Percentiles rank a stretch among this genome's conserved stretches.
Conservation (phyloP, 2,329 filamentous ascomycete genomes). For the Penicillium sp. region DNA sequence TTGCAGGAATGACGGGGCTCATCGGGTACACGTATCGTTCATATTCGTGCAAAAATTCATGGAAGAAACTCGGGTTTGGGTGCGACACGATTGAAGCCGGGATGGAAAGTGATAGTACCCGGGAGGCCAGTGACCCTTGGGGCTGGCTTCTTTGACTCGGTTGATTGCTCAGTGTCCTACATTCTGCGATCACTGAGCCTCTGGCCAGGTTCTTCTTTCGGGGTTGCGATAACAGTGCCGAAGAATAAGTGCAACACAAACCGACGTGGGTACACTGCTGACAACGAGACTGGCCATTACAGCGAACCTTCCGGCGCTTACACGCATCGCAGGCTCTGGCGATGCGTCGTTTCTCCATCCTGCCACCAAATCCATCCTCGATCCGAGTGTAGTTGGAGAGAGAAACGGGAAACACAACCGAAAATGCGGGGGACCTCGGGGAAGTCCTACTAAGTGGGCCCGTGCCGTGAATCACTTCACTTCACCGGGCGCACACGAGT, state of each 20-base stretch:
- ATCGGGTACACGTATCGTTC: slow-evolving; percentile 52
- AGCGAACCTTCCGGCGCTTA: slow-evolving; percentile 52
- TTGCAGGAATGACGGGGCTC: slow-evolving; percentile 50
- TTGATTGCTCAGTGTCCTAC: neutral
- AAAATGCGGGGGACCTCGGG: neutral
- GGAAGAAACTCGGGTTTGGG: slow-evolving; percentile 29
- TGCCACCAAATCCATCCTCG: neutral
- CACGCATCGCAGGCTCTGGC: slow-evolving; percentile 51
- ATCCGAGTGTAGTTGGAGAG: neutral
- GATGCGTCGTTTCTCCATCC: slow-evolving; percentile 2
- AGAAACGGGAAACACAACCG: neutral
- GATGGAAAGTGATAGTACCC: slow-evolving; percentile 34
- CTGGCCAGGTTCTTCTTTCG: slow-evolving; percentile 26
- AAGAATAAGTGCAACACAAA: slow-evolving; percentile 51
- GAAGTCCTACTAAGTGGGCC: neutral
- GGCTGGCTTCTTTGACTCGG: neutral
- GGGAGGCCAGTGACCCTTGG: slow-evolving; percentile 10
- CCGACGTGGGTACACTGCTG: slow-evolving; percentile 50
- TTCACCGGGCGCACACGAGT: neutral
- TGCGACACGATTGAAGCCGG: slow-evolving; percentile 6
- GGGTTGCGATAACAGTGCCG: slow-evolving; percentile 35
- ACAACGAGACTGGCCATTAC: slow-evolving; percentile 52
- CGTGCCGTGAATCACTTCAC: neutral
- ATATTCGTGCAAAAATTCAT: slow-evolving; percentile 52
- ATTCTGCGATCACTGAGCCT: slow-evolving; percentile 3